Evolutionary conservation across 179 eudicot genomes (phyloP), one percentile per base, ranked within the genome.

Genomic region (Silene vulgaris): DNA sequence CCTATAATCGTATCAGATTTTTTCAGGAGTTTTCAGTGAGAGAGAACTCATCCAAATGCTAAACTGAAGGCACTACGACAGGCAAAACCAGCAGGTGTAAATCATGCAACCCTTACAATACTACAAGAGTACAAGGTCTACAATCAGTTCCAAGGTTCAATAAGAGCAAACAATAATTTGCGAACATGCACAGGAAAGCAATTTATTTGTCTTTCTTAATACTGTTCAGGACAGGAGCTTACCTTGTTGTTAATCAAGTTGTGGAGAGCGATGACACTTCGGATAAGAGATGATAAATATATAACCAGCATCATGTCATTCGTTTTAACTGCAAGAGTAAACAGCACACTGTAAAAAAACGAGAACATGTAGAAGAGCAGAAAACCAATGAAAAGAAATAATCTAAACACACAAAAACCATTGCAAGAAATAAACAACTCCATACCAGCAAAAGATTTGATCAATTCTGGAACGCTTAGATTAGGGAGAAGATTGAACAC

Each of bases 201-300:
- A 35, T 35, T 35, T 35, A 35, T 35, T 35, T 35, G 40, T 35
- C 40, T 35, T 1, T 35, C 7, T 35, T 5, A 35, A 35, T 5
- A 35, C 40, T 35, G 40, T 35, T 35, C 40, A 35, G 37, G 28
- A 56, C 1, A 14, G 28, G 28, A 75, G 21, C 63, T 87, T 76
- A 94, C 98, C 98, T 94, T 94, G 86, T 94, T 94, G 87, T 94
- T 94, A 80, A 94, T 94, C 91, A 94, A 86, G 86, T 94, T 91
- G 86, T 94, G 98, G 78, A 94, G 98, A 48, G 98, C 98, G 71
- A 94, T 89, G 35, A 91, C 96, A 76, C 98, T 94, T 74, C 98
- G 83, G 81, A 94, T 94, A 32, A 94, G 89, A 57, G 98, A 94
- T 20, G 97, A 92, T 19, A 94, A 86, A 83, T 94, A 94, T 66